Base-by-base conservation (phyloP, 495 filamentous ascomycete species). In the Daldinia bambusicola region DNA sequence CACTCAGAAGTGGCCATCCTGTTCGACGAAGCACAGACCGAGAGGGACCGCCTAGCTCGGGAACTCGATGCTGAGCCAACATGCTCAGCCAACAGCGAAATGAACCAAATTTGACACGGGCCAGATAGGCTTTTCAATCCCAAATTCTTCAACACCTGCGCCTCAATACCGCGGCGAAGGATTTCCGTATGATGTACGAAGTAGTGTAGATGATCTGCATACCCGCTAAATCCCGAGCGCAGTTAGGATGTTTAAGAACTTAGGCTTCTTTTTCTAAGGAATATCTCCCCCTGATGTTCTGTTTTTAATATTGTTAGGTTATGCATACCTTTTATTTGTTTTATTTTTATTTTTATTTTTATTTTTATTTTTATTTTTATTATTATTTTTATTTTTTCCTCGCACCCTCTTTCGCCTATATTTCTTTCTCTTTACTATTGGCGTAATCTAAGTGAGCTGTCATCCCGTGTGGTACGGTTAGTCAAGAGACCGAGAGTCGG, bases 1-100 rank as follows among this genome's bases (percentile, higher is more conserved):
- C 74, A 77, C 57, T 55, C 73, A 4, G 73, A 75, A 50, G 63
- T 77, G 2, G 70, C 63, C 7, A 66, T 77, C 10, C 22, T 78
- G 34, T 73, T 76, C 31, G 74, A 78, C 40, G 69, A 76, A 48
- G 66, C 61, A 43, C 50, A 74, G 48, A 51, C 69, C 13, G 69
- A 61, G 34, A 70, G 71, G 31, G 76, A 76, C 53, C 62, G 67
- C 43, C 57, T 65, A 16, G 69, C 68, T 40, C 55, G 74, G 32
- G 74, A 76, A 52, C 18, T 70, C 41, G 74, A 78, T 61, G 26
- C 58, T 8, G 71, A 76, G 41, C 59, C 64, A 20, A 43, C 36
- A 58, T 61, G 26, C 58, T 8, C 69, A 76, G 41, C 59, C 64
- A 20, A 43, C 36, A 58, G 22, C 51, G 13, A 45, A 53, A 69